These are phyloP conservation scores for Botrytis byssoidea DNA, from an alignment of 2,329 filamentous ascomycete genomes.

Conservation along the genomic window DNA sequence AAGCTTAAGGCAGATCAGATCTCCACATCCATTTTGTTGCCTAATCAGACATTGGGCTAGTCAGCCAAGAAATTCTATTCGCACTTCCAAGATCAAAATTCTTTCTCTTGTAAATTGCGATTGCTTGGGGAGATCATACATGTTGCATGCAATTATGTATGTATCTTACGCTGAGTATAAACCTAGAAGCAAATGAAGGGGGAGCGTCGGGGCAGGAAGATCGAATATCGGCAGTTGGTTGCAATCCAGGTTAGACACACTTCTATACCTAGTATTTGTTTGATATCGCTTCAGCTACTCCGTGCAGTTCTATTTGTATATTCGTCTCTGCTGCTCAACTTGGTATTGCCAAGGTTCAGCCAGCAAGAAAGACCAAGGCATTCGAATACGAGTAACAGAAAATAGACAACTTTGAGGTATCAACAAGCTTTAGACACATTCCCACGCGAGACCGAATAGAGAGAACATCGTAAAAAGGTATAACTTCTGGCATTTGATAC, in stretches of 20 bases:
- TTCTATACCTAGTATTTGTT: background rate
- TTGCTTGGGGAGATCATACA: background rate
- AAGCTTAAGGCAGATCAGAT: slow-evolving; percentile 20
- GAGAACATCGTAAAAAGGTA: background rate
- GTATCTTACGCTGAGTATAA: background rate
- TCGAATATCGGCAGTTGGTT: background rate
- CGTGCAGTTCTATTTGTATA: background rate
- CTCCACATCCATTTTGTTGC: slow-evolving; percentile 9
- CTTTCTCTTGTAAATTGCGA: background rate
- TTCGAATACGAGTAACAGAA: background rate
- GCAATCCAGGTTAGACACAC: background rate
- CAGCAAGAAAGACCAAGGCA: slow-evolving; percentile 2
- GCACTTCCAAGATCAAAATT: background rate
- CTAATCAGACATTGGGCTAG: background rate
- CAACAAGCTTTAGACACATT: slow-evolving; percentile 6
- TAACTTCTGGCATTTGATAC: background rate
- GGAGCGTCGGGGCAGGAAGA: background rate
- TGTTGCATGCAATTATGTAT: background rate
- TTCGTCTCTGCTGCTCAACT: background rate
- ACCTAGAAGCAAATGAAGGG: background rate
- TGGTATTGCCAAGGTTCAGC: slow-evolving; percentile 13
- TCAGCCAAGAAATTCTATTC: slow-evolving; percentile 8
- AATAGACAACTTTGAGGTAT: background rate
- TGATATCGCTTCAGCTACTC: background rate
- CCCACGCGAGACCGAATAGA: background rate